Evolutionary conservation across 169 alveolate species (phyloP).

Genomic region (Eimeria tenella): DNA sequence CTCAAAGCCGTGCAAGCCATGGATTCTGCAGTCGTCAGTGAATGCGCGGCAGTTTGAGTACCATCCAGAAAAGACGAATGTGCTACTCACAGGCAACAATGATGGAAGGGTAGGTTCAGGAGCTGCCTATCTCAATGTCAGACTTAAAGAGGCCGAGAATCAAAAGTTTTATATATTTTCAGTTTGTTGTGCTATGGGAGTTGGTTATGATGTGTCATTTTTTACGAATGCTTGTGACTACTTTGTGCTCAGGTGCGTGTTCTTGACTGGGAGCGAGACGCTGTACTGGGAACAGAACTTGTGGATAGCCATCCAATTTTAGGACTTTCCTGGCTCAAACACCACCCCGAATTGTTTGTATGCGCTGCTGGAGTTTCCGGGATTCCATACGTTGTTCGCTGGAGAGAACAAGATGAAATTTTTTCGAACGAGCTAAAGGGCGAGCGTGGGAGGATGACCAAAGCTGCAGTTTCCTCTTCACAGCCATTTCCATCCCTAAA

Average conservation of each 20-base stretch:
- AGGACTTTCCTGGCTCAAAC: constrained; percentile 82
- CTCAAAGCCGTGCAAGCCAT: constrained; percentile 19
- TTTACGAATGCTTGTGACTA: too few species aligned
- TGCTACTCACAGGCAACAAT: constrained; percentile 79
- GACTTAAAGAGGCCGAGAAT: constrained; percentile 24
- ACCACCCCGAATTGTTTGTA: constrained; percentile 80
- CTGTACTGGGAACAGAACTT: constrained; percentile 35
- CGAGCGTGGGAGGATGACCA: constrained; percentile 35
- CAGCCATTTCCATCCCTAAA: neutral
- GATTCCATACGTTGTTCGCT: constrained; percentile 79
- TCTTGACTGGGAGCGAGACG: constrained; percentile 60
- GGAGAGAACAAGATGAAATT: constrained; percentile 68
- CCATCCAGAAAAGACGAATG: constrained; percentile 73
- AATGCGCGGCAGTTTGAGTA: constrained; percentile 83
- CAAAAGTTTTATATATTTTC: neutral
- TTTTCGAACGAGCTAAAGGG: neutral
- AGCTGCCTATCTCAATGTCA: neutral
- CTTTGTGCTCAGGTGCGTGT: constrained; percentile 13
- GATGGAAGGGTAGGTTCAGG: constrained; percentile 77
- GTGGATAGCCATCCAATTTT: constrained; percentile 78
- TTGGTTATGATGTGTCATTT: too few species aligned
- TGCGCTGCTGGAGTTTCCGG: constrained; percentile 82
- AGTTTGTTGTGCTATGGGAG: too few species aligned
- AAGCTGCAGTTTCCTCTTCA: neutral
- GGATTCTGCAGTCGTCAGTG: constrained; percentile 70